Base-by-base conservation (phyloP, 1,284 basidiomycete genomes). In the Pholiota adiposa region DNA sequence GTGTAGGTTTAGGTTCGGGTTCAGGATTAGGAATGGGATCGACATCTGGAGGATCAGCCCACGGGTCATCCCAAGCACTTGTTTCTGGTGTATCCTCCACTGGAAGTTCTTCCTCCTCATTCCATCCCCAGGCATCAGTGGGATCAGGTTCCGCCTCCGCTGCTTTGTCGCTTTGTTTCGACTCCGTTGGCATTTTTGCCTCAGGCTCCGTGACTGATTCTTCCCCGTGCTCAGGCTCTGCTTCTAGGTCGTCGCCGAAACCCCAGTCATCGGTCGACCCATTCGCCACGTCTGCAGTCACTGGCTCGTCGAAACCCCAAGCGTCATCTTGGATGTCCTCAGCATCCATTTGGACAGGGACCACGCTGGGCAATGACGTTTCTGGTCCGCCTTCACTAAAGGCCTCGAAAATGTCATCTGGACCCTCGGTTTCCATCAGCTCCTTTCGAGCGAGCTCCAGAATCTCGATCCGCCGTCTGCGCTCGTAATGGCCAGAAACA, bases 401-500 rank as follows among this genome's bases (percentile, higher is more conserved):
- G 23, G 75, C 77, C 18, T 68, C 59, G 61, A 83, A 82, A 11
- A 71, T 72, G 51, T 75, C 74, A 3, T 66, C 66, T 6, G 68
- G 61, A 23, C 75, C 73, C 46, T 75, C 74, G 2, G 68, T 64
- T 8, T 70, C 71, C 12, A 84, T 65, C 34, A 90, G 77, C 51
- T 84, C 76, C 18, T 67, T 67, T 54, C 91, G 79, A 18, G 83
- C 79, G 5, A 70, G 70, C 38, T 88, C 83, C n/a, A 93, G 77
- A 50, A 92, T 82, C 54, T 80, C 77, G 29, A 83, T 74, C 7
- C 91, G 80, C 63, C 90, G 75, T 67, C 85, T 84, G 60, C 85
- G 83, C 71, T 92, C 91, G 67, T 92, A 93, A 72, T 93, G 92
- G 2, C 80, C 75, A 29, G 83, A 81, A 18, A 90, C 77, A 2